phyloP scores from a whole-genome alignment of 2,329 filamentous ascomycete species.

The Cadophora sp. region DNA sequence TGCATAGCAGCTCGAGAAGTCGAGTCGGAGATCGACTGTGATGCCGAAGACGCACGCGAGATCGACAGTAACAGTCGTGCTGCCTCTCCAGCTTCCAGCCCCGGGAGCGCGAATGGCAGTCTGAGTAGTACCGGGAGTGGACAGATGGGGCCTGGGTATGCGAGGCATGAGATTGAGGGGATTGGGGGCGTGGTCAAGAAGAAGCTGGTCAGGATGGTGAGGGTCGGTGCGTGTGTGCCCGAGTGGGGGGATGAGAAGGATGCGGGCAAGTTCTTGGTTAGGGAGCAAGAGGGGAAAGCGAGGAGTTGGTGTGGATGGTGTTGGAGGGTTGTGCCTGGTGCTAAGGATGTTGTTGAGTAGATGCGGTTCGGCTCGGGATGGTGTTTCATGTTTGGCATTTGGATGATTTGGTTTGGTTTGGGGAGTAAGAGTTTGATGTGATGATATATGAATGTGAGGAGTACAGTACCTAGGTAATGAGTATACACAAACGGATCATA shows the following conservation, averaged over 20 bases:
- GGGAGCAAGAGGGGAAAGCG: conserved; percentile 71
- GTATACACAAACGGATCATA: background rate
- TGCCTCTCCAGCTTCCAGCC: conserved; percentile 36
- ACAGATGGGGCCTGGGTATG: conserved; percentile 71
- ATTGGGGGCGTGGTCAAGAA: conserved; percentile 88
- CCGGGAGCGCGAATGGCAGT: conserved; percentile 28
- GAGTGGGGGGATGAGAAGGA: conserved; percentile 83
- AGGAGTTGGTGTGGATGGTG: conserved; percentile 97
- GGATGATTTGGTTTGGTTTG: background rate
- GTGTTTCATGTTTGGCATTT: background rate
- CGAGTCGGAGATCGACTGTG: conserved; percentile 85
- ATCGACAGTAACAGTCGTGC: conserved; percentile 34
- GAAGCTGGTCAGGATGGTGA: conserved; percentile 83
- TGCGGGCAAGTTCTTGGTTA: conserved; percentile 67
- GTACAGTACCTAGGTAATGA: too few species aligned
- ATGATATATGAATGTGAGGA: background rate
- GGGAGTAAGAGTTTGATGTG: background rate
- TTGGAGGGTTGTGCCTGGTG: conserved; percentile 72
- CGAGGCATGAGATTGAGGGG: conserved; percentile 87
- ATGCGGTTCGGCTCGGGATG: too few species aligned
- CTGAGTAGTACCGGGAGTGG: conserved; percentile 33
- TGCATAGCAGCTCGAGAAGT: conserved; percentile 81
- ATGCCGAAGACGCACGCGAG: conserved; percentile 72
- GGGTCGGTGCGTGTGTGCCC: conserved; percentile 82
- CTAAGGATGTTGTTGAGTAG: conserved; percentile 49